Percentiles rank a stretch among this genome's conserved stretches.
Evolutionary conservation across 2,329 filamentous ascomycete genomes (phyloP).

Genomic region (Nemania bipapillata): DNA sequence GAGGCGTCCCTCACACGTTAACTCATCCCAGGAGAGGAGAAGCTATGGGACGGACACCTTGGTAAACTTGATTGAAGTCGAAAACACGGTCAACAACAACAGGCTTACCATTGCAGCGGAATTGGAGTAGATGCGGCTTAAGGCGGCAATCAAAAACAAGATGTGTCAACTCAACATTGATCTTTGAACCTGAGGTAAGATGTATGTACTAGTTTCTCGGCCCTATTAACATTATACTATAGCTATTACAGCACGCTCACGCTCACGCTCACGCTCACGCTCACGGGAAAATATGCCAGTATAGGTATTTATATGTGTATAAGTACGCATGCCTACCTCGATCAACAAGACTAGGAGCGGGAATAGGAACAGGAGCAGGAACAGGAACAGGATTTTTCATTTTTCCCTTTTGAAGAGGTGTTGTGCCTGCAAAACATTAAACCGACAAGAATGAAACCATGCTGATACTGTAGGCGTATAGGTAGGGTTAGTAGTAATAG

Average conservation of each 20-base stretch:
- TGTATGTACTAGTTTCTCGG: neutral
- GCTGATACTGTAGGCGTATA: conserved; percentile 24
- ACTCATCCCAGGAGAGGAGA: neutral
- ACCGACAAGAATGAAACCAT: conserved; percentile 23
- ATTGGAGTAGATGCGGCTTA: conserved; percentile 41
- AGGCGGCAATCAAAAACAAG: conserved; percentile 42
- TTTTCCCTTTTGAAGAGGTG: neutral
- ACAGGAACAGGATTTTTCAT: neutral
- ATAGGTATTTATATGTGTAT: neutral
- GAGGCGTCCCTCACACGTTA: neutral
- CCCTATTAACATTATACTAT: neutral
- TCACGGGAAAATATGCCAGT: no score
- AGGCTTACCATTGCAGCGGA: neutral
- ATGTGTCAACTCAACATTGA: conserved; percentile 31
- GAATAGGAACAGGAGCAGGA: no score
- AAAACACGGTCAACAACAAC: neutral
- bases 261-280: no score
- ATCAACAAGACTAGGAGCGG: conserved; percentile 6
- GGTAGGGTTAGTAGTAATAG: neutral
- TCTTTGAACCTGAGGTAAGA: neutral
- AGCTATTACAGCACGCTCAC: conserved; percentile 3
- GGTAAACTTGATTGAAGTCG: neutral
- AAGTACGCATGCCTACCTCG: neutral
- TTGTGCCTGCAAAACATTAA: conserved; percentile 1
- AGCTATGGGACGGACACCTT: neutral